These are phyloP conservation scores for Aspergillus fumigatus DNA, from an alignment of 2,329 filamentous ascomycete species.

Conservation along the genomic window DNA sequence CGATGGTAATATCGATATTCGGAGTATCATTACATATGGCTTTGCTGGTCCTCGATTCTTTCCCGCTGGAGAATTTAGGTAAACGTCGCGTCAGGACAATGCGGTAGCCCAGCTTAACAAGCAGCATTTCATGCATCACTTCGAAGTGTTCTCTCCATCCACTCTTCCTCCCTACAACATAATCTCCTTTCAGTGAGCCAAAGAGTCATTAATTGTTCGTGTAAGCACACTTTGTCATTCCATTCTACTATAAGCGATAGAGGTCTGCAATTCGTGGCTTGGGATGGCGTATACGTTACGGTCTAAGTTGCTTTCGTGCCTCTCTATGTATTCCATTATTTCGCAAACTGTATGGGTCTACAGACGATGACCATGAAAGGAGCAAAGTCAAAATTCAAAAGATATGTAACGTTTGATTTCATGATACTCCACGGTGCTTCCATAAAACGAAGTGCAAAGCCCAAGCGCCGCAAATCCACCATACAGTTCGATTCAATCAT, in stretches of 20 bases:
- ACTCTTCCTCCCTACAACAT: not conserved
- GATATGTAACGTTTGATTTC: not conserved
- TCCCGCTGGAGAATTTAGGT: slow-evolving; percentile 62
- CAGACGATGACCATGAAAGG: not conserved
- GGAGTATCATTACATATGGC: slow-evolving; percentile 76
- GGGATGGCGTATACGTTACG: not conserved
- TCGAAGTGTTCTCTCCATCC: not conserved
- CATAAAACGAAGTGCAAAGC: not conserved
- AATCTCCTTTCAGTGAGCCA: not conserved
- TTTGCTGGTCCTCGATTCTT: slow-evolving; percentile 84
- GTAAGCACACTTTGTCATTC: not conserved
- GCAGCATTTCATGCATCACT: not conserved
- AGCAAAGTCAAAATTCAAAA: slow-evolving; percentile 1
- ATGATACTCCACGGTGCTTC: not conserved
- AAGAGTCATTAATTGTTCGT: not conserved
- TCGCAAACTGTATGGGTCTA: not conserved
- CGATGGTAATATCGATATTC: slow-evolving; percentile 80
- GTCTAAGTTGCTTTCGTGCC: not conserved
- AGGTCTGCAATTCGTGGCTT: not conserved
- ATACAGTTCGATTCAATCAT: not conserved
- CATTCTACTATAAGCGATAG: not conserved
- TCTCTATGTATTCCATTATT: not conserved
- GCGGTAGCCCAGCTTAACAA: not conserved
- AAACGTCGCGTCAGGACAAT: not conserved
- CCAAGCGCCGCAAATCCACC: not conserved